These are phyloP conservation scores for Aureobasidium sp. DNA, from an alignment of 2,329 filamentous ascomycete genomes.

Conservation along the genomic window DNA sequence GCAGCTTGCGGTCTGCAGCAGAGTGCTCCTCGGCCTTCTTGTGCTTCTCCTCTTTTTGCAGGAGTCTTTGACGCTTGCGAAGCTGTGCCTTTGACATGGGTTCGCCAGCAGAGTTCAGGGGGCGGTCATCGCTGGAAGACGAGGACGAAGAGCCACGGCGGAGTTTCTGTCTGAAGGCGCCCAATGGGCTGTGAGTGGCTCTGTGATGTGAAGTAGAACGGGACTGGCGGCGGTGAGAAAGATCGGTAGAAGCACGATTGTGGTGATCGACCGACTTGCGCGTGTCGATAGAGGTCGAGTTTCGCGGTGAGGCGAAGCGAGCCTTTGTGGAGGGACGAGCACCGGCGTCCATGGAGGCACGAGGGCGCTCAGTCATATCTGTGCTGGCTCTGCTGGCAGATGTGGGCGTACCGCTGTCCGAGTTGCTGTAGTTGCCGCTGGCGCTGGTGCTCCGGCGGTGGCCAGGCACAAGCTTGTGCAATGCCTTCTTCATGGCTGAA, in stretches of 20 bases:
- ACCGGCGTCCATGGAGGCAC: background rate
- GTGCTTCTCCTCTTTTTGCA: slow-evolving; percentile 35
- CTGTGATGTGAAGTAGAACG: slow-evolving; percentile 15
- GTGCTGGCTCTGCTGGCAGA: slow-evolving; percentile 2
- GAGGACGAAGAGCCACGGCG: slow-evolving; percentile 23
- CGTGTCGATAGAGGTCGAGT: background rate
- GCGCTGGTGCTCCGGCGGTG: slow-evolving; percentile 10
- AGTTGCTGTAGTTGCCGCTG: background rate
- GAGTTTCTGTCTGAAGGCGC: slow-evolving; percentile 24
- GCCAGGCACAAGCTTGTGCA: slow-evolving; percentile 10
- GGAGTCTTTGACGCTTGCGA: slow-evolving; percentile 39
- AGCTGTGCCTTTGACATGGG: slow-evolving; percentile 41
- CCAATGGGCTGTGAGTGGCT: slow-evolving; percentile 24
- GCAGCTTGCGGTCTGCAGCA: slow-evolving; percentile 37
- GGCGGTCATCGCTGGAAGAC: slow-evolving; percentile 27
- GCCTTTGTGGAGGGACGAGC: background rate
- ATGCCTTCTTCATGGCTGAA: slow-evolving; percentile 11
- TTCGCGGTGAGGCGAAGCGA: background rate
- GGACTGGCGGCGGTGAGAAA: background rate
- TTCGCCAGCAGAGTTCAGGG: slow-evolving; percentile 42
- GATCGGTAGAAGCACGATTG: background rate
- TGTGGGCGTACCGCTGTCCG: slow-evolving; percentile 9
- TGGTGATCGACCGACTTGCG: background rate
- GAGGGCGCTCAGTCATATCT: background rate
- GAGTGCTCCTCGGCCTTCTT: slow-evolving; percentile 36